Percentiles rank a stretch among this genome's conserved stretches.
Evolutionary conservation across 495 filamentous ascomycete species (phyloP).

Genomic region (Ramalina peruviana): DNA sequence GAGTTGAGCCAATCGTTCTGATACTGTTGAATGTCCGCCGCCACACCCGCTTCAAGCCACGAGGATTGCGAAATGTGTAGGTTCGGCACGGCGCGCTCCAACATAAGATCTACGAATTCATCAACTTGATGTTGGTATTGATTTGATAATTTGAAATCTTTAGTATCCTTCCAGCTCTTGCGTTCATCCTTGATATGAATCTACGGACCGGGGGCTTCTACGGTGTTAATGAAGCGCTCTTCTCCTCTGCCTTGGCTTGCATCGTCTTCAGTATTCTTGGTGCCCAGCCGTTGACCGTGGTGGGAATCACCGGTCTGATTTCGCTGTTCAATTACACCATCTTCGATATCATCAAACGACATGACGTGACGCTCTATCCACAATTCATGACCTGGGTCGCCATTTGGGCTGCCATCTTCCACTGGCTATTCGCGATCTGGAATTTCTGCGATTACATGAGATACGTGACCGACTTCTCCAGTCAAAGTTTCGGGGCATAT

Average conservation of each 20-base stretch:
- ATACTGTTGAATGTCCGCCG: too few relatives aligned
- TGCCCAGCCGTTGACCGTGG: conserved; percentile 22
- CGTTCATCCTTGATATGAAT: conserved; percentile 32
- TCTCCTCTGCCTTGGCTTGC: conserved; percentile 28
- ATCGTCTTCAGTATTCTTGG: conserved; percentile 24
- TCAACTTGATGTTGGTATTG: too few relatives aligned
- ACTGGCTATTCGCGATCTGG: conserved; percentile 27
- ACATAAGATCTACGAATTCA: too few relatives aligned
- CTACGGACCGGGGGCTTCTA: conserved; percentile 24
- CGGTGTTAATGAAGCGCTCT: conserved; percentile 32
- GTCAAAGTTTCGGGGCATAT: conserved; percentile 31
- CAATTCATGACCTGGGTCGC: conserved; percentile 28
- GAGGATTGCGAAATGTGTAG: too few relatives aligned
- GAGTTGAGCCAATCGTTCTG: not conserved
- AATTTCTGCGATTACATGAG: conserved; percentile 29
- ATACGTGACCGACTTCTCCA: conserved; percentile 31
- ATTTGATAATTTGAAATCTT: not conserved
- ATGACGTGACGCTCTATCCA: conserved; percentile 22
- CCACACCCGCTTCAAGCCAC: too few relatives aligned
- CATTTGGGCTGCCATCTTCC: conserved; percentile 30
- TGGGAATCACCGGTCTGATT: conserved; percentile 21
- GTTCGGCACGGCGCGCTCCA: not conserved
- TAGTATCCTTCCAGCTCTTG: conserved; percentile 31
- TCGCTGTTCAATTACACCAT: conserved; percentile 33
- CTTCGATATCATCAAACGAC: conserved; percentile 27